These are phyloP conservation scores for Fusarium drepaniforme DNA, from an alignment of 2,329 filamentous ascomycete genomes.

Conservation along the genomic window DNA sequence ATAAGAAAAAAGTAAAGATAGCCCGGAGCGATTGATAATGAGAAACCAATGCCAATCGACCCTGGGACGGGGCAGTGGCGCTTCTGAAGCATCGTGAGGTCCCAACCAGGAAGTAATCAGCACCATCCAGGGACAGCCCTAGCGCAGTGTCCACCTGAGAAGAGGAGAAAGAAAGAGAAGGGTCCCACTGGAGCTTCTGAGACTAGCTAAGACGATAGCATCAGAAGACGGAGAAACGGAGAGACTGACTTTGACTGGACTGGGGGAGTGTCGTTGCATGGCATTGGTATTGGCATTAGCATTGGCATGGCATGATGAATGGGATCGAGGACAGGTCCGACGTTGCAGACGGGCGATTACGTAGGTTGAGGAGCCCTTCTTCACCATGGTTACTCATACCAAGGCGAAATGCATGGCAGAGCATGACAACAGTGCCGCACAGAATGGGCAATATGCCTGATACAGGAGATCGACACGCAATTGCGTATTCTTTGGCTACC, in stretches of 20 bases:
- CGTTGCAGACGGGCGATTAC: conserved; percentile 39
- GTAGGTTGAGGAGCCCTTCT: conserved; percentile 32
- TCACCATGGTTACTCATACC: conserved; percentile 31
- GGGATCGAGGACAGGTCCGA: conserved; percentile 23
- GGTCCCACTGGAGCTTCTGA: conserved; percentile 35
- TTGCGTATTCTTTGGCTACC: conserved; percentile 12
- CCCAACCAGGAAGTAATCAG: conserved; percentile 32
- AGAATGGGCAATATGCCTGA: not conserved
- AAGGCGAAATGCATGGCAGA: conserved; percentile 27
- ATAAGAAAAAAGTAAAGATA: conserved; percentile 28
- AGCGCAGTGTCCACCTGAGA: conserved; percentile 13
- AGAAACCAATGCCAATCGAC: conserved; percentile 21
- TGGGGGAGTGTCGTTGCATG: conserved; percentile 27
- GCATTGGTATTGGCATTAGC: conserved; percentile 29
- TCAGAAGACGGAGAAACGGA: conserved; percentile 36
- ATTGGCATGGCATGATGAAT: conserved; percentile 40
- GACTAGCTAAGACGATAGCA: conserved; percentile 35
- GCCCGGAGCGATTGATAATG: conserved; percentile 23
- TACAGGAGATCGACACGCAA: conserved; percentile 27
- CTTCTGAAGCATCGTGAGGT: conserved; percentile 43
- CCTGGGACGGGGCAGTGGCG: conserved; percentile 21
- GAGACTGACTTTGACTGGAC: conserved; percentile 22
- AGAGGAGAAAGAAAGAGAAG: not conserved
- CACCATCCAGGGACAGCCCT: conserved; percentile 24
- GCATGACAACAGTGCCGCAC: conserved; percentile 2